Evolutionary conservation across 2,329 filamentous ascomycete genomes (phyloP), one percentile per base, ranked within the genome.

Genomic region (Sarocladium strictum): DNA sequence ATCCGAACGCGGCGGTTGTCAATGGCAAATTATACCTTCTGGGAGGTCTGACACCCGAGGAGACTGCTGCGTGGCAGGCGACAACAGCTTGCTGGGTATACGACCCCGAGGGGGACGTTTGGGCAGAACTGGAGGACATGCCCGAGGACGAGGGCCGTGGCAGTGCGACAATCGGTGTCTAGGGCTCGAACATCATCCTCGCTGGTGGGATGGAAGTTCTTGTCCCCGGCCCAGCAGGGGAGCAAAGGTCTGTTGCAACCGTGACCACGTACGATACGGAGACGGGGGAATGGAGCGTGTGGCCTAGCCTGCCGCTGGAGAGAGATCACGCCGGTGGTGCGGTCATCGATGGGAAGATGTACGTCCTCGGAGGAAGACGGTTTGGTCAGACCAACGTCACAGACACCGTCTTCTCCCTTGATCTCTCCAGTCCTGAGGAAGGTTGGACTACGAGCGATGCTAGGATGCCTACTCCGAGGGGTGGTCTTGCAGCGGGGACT

Each of bases 11-110:
- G 19, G 72, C 67, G 3, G 66, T 60, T 0, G 61, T 70, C 2
- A 56, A 67, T 38, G 65, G 64, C 41, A 69, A 69, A 53, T 61
- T 74, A 12, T 74, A 72, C 54, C 45, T 74, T 0, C 60, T 76
- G 2, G 72, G 73, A 4, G 71, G 69, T 0, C 62, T 74, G 1
- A 58, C 59, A 1, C 61, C 58, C 4, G 60, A 59, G 2, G 43
- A 54, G 12, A 57, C 63, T 14, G 58, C 54, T 14, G 57, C 59
- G 0, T 72, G 68, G 68, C 41, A 56, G 11, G 65, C 64, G 1
- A 54, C 64, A 2, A 27, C 58, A 0, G 58, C 64, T 7, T 64
- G 62, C 3, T 68, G 62, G 56, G 62, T 67, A 0, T 73, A 71
- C 24, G 62, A 68, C 33, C 60, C 64, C 2, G 52, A 45, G 0